Percentiles rank a stretch among this genome's conserved stretches.
Conservation (phyloP, 2,329 filamentous ascomycete genomes). For the Macrophomina tecta region DNA sequence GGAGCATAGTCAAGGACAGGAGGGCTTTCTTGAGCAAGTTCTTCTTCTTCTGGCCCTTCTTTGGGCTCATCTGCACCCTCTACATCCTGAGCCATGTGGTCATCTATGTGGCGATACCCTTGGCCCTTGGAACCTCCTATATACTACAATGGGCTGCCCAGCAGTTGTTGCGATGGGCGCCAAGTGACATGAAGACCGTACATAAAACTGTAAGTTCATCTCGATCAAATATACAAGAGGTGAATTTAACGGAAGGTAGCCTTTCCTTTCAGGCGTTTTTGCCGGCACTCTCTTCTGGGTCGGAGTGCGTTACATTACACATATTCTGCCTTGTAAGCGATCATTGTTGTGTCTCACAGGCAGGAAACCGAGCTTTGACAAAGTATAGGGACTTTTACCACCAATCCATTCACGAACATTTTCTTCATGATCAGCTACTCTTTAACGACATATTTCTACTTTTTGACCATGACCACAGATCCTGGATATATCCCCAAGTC, state of each 20-base stretch:
- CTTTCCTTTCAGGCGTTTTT: constrained; percentile 94
- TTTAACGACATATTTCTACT: constrained; percentile 84
- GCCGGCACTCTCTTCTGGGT: constrained; percentile 83
- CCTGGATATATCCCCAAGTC: constrained; percentile 93
- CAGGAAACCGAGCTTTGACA: constrained; percentile 39
- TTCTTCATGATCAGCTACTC: constrained; percentile 69
- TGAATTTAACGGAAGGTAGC: constrained; percentile 55
- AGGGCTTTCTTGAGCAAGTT: constrained; percentile 81
- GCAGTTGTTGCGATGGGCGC: constrained; percentile 80
- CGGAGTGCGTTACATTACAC: constrained; percentile 75
- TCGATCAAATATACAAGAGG: neutral
- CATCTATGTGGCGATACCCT: constrained; percentile 76
- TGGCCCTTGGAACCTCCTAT: constrained; percentile 70
- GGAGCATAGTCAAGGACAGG: constrained; percentile 76
- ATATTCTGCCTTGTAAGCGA: constrained; percentile 71
- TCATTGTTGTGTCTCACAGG: neutral
- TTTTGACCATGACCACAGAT: constrained; percentile 82
- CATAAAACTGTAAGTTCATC: constrained; percentile 79
- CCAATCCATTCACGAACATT: constrained; percentile 78
- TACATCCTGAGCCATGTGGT: constrained; percentile 75
- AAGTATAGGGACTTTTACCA: constrained; percentile 65
- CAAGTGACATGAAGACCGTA: constrained; percentile 84
- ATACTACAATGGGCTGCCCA: constrained; percentile 78
- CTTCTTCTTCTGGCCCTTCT: constrained; percentile 87
- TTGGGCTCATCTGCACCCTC: constrained; percentile 73